Evolutionary conservation across 306 rosid species (phyloP).

Genomic region (Rosa rugosa): DNA sequence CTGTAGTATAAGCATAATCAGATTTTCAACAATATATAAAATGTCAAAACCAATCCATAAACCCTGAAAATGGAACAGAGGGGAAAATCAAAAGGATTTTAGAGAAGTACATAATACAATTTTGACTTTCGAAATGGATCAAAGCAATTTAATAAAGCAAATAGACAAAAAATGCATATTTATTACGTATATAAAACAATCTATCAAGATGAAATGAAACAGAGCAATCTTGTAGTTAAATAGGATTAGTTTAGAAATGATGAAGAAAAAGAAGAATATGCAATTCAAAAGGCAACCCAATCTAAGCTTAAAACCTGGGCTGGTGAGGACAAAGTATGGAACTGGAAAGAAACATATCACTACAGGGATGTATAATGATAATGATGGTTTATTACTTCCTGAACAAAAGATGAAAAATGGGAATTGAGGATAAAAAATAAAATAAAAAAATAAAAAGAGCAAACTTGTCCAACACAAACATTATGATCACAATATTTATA

Average conservation of each 20-base stretch:
- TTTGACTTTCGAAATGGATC: background rate
- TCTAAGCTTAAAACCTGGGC: background rate
- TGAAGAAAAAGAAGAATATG: background rate
- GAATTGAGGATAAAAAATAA: background rate
- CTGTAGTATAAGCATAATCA: slow-evolving; percentile 44
- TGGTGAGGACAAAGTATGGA: background rate
- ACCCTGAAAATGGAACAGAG: background rate
- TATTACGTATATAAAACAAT: background rate
- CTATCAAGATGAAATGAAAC: background rate
- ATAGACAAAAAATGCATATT: background rate
- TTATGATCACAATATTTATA: background rate
- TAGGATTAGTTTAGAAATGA: background rate
- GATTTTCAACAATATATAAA: slow-evolving; percentile 28
- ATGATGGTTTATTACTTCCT: background rate
- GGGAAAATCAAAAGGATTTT: background rate
- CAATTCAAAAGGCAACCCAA: slow-evolving; percentile 2
- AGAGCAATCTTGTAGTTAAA: background rate
- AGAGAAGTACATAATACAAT: background rate
- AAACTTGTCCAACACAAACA: background rate
- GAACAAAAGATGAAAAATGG: background rate
- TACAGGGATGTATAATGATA: background rate
- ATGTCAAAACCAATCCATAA: background rate
- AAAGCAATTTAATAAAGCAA: background rate
- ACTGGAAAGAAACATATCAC: background rate
- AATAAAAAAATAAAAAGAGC: background rate